Evolutionary conservation across 148 eudicot genomes (phyloP).

Genomic region (Mesembryanthemum crystallinum): DNA sequence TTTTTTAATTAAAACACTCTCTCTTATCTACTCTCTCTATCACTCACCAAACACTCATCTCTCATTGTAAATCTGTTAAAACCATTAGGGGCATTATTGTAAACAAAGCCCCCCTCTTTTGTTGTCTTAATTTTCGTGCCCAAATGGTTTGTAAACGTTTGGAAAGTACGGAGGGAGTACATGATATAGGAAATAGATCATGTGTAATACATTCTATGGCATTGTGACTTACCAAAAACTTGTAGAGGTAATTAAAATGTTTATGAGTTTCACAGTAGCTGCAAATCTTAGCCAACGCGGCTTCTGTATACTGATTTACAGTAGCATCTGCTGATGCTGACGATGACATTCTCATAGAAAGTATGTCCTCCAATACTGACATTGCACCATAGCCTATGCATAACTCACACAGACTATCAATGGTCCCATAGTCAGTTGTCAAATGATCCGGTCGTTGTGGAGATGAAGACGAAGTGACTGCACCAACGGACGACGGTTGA

Average conservation of each 20-base stretch:
- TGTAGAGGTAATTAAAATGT: slow-evolving; percentile 87
- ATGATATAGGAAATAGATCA: not conserved
- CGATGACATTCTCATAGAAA: slow-evolving; percentile 58
- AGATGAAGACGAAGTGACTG: slow-evolving; percentile 68
- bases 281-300: slow-evolving; percentile 85
- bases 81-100: too few relatives aligned
- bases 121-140: too few relatives aligned
- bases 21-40: too few relatives aligned
- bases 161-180: too few relatives aligned
- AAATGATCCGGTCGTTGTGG: slow-evolving; percentile 84
- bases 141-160: too few relatives aligned
- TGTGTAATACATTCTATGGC: not conserved
- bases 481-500: slow-evolving; percentile 61
- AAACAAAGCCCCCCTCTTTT: too few relatives aligned
- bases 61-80: too few relatives aligned
- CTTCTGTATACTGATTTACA: slow-evolving; percentile 60
- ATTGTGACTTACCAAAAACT: slow-evolving; percentile 63
- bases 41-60: too few relatives aligned
- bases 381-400: slow-evolving; percentile 80
- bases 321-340: slow-evolving; percentile 39
- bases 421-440: slow-evolving; percentile 87
- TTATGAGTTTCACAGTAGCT: slow-evolving; percentile 77
- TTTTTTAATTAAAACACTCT: too few relatives aligned
- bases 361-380: slow-evolving; percentile 82
- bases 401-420: slow-evolving; percentile 80